Evolutionary conservation across 2,329 filamentous ascomycete species (phyloP).

Genomic region (Rhynchosporium agropyri): DNA sequence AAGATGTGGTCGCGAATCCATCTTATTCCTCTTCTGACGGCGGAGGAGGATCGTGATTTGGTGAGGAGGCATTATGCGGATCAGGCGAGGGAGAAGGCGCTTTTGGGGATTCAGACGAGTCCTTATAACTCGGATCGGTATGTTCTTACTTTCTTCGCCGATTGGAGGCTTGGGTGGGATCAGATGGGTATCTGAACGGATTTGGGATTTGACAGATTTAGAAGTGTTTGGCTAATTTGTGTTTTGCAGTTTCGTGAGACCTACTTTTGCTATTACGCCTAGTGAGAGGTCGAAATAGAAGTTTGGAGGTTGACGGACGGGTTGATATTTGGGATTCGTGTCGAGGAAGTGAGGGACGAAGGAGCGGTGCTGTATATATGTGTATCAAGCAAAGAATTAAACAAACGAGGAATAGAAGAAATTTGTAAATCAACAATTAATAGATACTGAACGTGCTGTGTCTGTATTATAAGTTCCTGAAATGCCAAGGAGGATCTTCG

Average conservation of each 20-base stretch:
- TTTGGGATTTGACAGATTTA: not conserved
- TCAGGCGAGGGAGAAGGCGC: conserved; percentile 85
- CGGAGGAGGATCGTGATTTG: conserved; percentile 94
- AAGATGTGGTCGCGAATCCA: conserved; percentile 99
- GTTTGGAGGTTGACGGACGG: not conserved
- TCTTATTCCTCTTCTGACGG: conserved; percentile 89
- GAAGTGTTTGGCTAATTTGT: conserved; percentile 20
- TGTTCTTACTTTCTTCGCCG: conserved; percentile 39
- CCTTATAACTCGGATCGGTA: conserved; percentile 90
- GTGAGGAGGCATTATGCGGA: conserved; percentile 85
- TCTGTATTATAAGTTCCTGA: not conserved
- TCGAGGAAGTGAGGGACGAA: not conserved
- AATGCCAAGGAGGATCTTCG: not conserved
- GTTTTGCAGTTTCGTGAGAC: conserved; percentile 70
- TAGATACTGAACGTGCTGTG: too few species aligned
- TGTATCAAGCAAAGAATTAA: conserved; percentile 19
- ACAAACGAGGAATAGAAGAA: conserved; percentile 2
- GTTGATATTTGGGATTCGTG: not conserved
- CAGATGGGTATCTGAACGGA: not conserved
- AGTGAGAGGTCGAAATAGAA: conserved; percentile 35
- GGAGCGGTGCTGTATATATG: conserved; percentile 28
- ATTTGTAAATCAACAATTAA: not conserved
- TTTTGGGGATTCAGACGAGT: conserved; percentile 81
- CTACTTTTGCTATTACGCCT: conserved; percentile 78
- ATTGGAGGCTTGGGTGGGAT: not conserved